Conservation (phyloP, 495 filamentous ascomycete species). For the Hyaloscypha finlandica region DNA sequence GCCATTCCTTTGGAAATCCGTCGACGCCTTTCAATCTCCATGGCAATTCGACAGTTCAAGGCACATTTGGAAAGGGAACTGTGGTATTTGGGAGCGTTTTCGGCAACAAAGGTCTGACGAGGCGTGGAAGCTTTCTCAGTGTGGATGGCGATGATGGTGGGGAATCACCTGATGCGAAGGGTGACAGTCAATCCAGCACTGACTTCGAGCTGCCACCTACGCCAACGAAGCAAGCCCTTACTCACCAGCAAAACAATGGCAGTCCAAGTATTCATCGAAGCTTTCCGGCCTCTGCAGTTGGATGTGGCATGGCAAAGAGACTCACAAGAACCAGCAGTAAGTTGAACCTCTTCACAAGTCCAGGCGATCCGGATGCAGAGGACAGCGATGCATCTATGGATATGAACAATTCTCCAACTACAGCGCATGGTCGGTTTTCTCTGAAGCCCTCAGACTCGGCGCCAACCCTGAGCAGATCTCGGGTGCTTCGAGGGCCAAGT, state of each 20-base stretch:
- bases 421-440: conserved; percentile 25
- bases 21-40: conserved; percentile 63
- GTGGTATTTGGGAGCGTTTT: conserved; percentile 68
- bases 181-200: conserved; percentile 57
- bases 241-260: conserved; percentile 16
- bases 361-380: conserved; percentile 20
- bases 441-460: conserved; percentile 22
- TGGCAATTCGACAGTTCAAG: conserved; percentile 38
- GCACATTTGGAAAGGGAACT: conserved; percentile 66
- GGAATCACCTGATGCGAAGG: conserved; percentile 48
- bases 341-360: conserved; percentile 37
- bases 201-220: conserved; percentile 86
- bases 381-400: conserved; percentile 35
- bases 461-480: conserved; percentile 43
- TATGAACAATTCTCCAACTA: conserved; percentile 32
- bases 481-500: conserved; percentile 35
- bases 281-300: conserved; percentile 22
- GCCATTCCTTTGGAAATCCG: conserved; percentile 65
- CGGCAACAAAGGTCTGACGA: conserved; percentile 48
- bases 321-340: conserved; percentile 44
- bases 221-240: conserved; percentile 75
- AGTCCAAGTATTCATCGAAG: conserved; percentile 32
- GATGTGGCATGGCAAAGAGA: conserved; percentile 25
- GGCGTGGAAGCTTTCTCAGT: conserved; percentile 76
- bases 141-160: conserved; percentile 69